Conservation (phyloP, 345 rosid genomes). For the Aegle marmelos region DNA sequence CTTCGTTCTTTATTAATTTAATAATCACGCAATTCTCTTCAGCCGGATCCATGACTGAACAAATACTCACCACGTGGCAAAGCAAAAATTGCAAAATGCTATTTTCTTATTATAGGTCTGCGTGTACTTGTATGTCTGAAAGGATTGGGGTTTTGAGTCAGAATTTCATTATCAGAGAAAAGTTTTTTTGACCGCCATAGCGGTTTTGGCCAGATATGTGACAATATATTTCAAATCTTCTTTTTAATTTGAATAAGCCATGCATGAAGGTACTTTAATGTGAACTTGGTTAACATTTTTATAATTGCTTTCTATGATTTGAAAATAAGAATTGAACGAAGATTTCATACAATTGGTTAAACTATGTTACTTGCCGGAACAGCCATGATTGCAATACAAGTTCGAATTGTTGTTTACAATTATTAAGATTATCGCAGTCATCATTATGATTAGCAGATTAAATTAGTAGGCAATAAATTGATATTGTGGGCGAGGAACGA, state of each 20-base stretch:
- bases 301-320: too few species aligned
- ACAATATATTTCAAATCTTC: background rate
- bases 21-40: too few species aligned
- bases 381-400: too few species aligned
- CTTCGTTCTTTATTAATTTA: too few species aligned
- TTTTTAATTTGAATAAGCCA: background rate
- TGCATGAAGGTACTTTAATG: background rate
- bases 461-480: background rate
- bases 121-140: background rate
- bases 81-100: background rate
- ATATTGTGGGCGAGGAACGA: background rate
- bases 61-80: background rate
- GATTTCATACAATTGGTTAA: too few species aligned
- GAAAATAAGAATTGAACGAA: too few species aligned
- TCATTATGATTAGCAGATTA: background rate
- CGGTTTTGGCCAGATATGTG: background rate
- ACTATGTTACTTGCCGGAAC: too few species aligned
- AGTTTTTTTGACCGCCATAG: background rate
- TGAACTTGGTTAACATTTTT: background rate
- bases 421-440: background rate
- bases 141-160: background rate
- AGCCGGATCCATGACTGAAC: background rate
- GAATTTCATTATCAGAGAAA: constrained; percentile 5
- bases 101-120: background rate
- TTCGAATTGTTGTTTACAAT: background rate